Evolutionary conservation across 2,329 filamentous ascomycete species (phyloP).

Genomic region (Phyllosticta citribraziliensis): DNA sequence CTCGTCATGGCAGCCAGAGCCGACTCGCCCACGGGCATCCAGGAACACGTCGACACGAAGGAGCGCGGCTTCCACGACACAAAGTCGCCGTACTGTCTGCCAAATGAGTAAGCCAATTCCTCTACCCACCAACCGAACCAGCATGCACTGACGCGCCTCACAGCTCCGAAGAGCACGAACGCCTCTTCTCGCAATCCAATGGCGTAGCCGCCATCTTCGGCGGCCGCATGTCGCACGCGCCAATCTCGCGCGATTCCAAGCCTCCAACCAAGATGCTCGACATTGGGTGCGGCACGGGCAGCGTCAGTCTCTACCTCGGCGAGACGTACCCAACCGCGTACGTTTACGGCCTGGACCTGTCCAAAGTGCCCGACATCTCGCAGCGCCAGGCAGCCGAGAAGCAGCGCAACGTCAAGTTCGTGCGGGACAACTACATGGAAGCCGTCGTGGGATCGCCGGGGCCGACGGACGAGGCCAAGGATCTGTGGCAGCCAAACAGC

Average conservation of each 20-base stretch:
- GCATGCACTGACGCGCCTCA: neutral
- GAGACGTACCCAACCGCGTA: neutral
- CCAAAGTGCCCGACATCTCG: neutral
- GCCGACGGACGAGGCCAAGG: neutral
- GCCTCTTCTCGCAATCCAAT: neutral
- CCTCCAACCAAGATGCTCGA: neutral
- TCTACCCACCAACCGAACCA: neutral
- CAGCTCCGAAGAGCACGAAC: conserved; percentile 2
- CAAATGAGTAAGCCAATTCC: neutral
- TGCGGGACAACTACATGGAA: neutral
- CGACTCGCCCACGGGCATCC: neutral
- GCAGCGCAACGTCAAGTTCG: neutral
- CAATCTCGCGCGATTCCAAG: neutral
- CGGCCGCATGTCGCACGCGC: conserved; percentile 2
- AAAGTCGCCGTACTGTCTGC: neutral
- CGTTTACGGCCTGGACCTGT: neutral
- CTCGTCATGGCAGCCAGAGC: neutral
- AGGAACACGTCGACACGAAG: neutral
- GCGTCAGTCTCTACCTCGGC: neutral
- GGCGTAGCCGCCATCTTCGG: neutral
- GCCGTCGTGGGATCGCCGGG: neutral
- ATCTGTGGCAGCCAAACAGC: conserved; percentile 25
- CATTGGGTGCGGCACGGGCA: conserved; percentile 1
- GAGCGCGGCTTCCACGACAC: neutral
- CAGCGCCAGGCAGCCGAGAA: neutral